Base-by-base conservation (phyloP, 129 eudicot species). In the Flaveria bidentis region DNA sequence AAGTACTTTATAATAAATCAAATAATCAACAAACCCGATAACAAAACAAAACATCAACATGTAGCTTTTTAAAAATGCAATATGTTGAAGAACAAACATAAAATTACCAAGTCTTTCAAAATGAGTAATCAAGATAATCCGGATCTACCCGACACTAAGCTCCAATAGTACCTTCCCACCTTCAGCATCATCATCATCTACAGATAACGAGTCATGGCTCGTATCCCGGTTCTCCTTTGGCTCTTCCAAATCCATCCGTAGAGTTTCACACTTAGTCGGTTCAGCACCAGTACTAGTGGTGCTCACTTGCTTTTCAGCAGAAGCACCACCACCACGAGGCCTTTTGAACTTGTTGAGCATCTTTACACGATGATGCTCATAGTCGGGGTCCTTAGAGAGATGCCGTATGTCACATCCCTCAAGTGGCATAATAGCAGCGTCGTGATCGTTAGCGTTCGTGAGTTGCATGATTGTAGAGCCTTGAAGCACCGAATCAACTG, bases 401-500 rank as follows among this genome's bases (percentile, higher is more conserved):
- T 87, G 91, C 39, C 88, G 82, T 33, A 87, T 87, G 13, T 87
- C 88, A 65, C 85, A 81, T 23, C 78, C 82, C 28, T 84, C 76
- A 26, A 81, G 68, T 1, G 86, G 84, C 68, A 80, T 73, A 50
- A 63, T 45, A 18, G 78, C n/a, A 30, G 5, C 79, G 52, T 71
- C 28, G 18, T 26, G 44, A 39, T 70, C 18, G 53, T 58, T 15
- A 46, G 22, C 9, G 12, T 61, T 41, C 13, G 82, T 63, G 67
- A 84, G 71, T 52, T 82, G 86, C 58, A 69, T 71, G 50, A 84
- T 81, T 22, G 93, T 84, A 42, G 86, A 69, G 62, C 93, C 90
- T 39, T 76, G 85, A 20, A 88, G 78, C 42, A 88, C 93, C 41
- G 90, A 86, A 26, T 88, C 85, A n/a, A 88, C 90, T 2, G 90